phyloP scores from a whole-genome alignment of 805 yeast species.

The Lipomyces lipofer region DNA sequence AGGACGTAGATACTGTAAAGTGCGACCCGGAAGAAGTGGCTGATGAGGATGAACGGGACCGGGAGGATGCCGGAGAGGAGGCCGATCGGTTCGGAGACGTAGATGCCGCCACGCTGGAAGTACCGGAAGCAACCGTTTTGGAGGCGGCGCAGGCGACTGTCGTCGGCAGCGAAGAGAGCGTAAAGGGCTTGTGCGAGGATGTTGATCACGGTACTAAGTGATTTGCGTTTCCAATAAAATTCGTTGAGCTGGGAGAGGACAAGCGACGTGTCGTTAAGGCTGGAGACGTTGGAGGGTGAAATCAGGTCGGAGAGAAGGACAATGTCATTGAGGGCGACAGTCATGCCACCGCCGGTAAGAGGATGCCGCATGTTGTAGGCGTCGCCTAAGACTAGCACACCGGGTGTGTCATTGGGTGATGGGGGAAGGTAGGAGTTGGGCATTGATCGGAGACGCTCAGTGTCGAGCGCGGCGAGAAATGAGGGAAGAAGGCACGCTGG shows the following conservation, averaged over 20 bases:
- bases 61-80: slow-evolving; percentile 81
- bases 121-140: slow-evolving; percentile 89
- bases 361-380: slow-evolving; percentile 98
- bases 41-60: slow-evolving; percentile 68
- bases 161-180: slow-evolving; percentile 86
- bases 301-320: slow-evolving; percentile 65
- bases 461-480: slow-evolving; percentile 61
- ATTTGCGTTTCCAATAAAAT: slow-evolving; percentile 78
- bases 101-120: slow-evolving; percentile 80
- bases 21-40: slow-evolving; percentile 90
- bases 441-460: slow-evolving; percentile 72
- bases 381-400: slow-evolving; percentile 84
- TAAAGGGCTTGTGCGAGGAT: slow-evolving; percentile 88
- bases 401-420: slow-evolving; percentile 61
- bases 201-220: slow-evolving; percentile 79
- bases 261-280: slow-evolving; percentile 56
- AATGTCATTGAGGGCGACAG: slow-evolving; percentile 90
- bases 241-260: slow-evolving; percentile 58
- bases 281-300: slow-evolving; percentile 52
- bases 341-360: slow-evolving; percentile 98
- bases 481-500: slow-evolving; percentile 69
- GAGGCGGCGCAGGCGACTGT: slow-evolving; percentile 52
- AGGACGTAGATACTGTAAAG: slow-evolving; percentile 61
- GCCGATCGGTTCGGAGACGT: slow-evolving; percentile 75
- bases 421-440: slow-evolving; percentile 93